These are phyloP conservation scores for Cyclotella atomus DNA, from an alignment of 108 stramenopile species.

Conservation along the genomic window DNA sequence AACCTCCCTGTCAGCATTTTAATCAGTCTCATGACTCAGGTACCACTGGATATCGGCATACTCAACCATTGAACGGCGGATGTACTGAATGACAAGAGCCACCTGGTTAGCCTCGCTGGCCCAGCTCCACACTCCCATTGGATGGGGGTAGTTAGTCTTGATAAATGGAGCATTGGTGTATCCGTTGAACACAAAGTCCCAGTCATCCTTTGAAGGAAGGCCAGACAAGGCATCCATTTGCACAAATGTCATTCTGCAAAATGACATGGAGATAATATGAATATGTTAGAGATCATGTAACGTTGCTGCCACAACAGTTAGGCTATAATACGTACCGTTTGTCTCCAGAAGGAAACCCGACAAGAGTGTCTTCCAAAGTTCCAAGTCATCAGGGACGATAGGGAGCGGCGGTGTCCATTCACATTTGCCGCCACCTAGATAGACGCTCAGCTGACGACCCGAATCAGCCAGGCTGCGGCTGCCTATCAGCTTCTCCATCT, in stretches of 20 bases:
- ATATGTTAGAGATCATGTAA: neutral
- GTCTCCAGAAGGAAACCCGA: neutral
- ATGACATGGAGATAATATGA: neutral
- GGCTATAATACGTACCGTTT: neutral
- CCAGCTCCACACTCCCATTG: constrained; percentile 33
- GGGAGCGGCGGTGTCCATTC: neutral
- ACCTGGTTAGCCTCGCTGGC: constrained; percentile 8
- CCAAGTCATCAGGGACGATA: neutral
- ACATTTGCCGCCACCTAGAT: neutral
- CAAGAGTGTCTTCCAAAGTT: constrained; percentile 1
- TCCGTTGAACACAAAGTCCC: constrained; percentile 22
- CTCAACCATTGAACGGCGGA: constrained; percentile 21
- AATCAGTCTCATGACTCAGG: constrained; percentile 10
- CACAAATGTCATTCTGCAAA: neutral
- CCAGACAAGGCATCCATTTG: neutral
- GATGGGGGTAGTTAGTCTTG: constrained; percentile 44
- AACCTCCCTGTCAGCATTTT: neutral
- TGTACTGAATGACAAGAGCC: constrained; percentile 23
- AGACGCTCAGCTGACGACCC: neutral
- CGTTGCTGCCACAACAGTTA: neutral
- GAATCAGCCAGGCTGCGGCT: neutral
- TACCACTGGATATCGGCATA: constrained; percentile 31
- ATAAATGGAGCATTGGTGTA: constrained; percentile 32
- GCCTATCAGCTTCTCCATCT: neutral
- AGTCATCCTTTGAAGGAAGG: constrained; percentile 11